These are phyloP conservation scores for Arachis hypogaea DNA, from an alignment of 306 rosid genomes.

Conservation along the genomic window DNA sequence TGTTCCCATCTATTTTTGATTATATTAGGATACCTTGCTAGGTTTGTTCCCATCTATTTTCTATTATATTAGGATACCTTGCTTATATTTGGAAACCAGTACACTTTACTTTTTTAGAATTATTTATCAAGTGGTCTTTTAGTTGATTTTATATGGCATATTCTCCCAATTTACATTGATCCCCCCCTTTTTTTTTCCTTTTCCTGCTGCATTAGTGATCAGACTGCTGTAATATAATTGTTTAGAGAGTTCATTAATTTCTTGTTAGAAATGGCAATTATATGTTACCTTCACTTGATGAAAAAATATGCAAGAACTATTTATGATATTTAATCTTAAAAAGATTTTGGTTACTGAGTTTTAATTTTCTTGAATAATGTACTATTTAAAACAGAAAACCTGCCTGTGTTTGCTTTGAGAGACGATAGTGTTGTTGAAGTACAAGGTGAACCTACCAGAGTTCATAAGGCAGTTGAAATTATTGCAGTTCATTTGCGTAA, in stretches of 20 bases:
- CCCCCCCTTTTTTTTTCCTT: not conserved
- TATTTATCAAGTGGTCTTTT: not conserved
- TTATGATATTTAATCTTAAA: no score
- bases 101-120: not conserved
- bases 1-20: slow-evolving; percentile 8
- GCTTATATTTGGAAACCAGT: not conserved
- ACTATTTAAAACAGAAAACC: slow-evolving; percentile 39
- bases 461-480: slow-evolving; percentile 53
- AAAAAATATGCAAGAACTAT: no score
- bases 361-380: slow-evolving; percentile 15
- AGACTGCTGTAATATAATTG: no score
- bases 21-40: not conserved
- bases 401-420: slow-evolving; percentile 46
- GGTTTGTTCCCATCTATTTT: no score
- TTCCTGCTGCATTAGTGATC: no score
- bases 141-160: not conserved
- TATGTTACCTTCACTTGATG: no score
- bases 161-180: not conserved
- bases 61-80: not conserved
- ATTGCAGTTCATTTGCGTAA: slow-evolving; percentile 46
- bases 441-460: slow-evolving; percentile 50
- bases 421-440: slow-evolving; percentile 55
- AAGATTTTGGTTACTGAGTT: no score
- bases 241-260: no score
- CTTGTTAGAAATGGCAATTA: no score